Base-by-base conservation (phyloP, 192 early-diverging fungal species). In the Coemansia interrupta region DNA sequence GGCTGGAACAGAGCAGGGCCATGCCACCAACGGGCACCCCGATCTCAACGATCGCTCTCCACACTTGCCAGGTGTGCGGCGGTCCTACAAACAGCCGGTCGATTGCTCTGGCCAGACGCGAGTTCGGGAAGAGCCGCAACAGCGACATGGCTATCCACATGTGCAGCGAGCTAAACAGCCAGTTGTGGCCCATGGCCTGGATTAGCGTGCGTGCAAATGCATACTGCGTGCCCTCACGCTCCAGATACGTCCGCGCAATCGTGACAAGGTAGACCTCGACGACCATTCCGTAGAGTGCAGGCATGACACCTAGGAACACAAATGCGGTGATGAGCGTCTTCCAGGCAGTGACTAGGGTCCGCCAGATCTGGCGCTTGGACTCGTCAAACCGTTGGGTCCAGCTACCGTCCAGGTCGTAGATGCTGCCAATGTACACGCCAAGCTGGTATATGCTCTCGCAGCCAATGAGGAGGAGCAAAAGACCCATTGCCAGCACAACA, bases 401-500 rank as follows among this genome's bases (percentile, higher is more conserved):
- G 19, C 45, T 36, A 36, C 39, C 29, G 55, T 42, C 30, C 28
- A 45, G 51, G 39, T 49, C 17, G 45, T 50, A 26, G 18, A 52
- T 15, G 9, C 18, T 22, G 1, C 28, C 40, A 6, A 42, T 36
- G 18, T 22, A 20, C 8, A 17, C 13, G 48, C 26, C 51, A 28
- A 55, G 60, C 46, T 28, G 54, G 45, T 58, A 48, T 41, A 60
- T 56, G 45, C 49, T 48, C 28, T 63, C 47, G 47, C 63, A 41
- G 32, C 51, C 13, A 36, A 40, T 64, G 61, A 85, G 29, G 67
- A 80, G 45, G 32, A 85, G 58, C 53, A 87, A 83, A 24, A 88
- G 51, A 1, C 96, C 96, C 22, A 91, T 49, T 2, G 82, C 60
- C 50, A 90, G 83, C 17, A 90, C 69, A 60, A 92, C 87, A 12